A percentile compares a stretch with the other conserved stretches of the same genome.
Conservation (phyloP, 768 basidiomycete genomes). For the Macrolepiota fuliginosa region DNA sequence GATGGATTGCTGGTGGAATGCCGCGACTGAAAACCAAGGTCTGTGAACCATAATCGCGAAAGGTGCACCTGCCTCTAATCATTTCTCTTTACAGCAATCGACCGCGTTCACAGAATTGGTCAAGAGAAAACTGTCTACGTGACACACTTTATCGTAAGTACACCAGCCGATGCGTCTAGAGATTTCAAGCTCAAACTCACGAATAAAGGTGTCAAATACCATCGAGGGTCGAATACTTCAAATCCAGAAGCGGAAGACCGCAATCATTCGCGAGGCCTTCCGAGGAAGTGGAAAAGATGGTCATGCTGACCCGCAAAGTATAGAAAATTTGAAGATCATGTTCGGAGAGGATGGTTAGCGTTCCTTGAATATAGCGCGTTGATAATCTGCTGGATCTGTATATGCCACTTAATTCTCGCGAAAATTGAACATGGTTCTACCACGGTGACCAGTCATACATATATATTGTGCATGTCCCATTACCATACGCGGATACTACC, state of each 20-base stretch:
- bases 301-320: conserved; percentile 61
- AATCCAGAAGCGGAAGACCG: conserved; percentile 85
- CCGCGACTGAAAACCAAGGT: conserved; percentile 82
- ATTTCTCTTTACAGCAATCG: conserved; percentile 55
- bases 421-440: too few relatives aligned
- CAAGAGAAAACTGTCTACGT: conserved; percentile 82
- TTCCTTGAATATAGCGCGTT: neutral
- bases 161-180: neutral
- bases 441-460: too few relatives aligned
- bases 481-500: too few relatives aligned
- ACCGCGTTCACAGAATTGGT: conserved; percentile 83
- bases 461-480: too few relatives aligned
- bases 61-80: neutral
- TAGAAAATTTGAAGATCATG: conserved; percentile 82
- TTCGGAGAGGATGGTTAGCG: conserved; percentile 47
- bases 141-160: conserved; percentile 76
- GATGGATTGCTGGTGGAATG: conserved; percentile 97
- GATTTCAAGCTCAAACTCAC: too few relatives aligned
- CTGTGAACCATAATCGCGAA: neutral
- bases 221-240: conserved; percentile 78
- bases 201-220: conserved; percentile 58
- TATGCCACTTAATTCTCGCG: too few relatives aligned
- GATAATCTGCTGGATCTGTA: too few relatives aligned
- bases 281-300: conserved; percentile 44
- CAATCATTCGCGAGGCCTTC: conserved; percentile 84